Conservation (phyloP, 202 grass and related monocot species). For the Zizania palustris region DNA sequence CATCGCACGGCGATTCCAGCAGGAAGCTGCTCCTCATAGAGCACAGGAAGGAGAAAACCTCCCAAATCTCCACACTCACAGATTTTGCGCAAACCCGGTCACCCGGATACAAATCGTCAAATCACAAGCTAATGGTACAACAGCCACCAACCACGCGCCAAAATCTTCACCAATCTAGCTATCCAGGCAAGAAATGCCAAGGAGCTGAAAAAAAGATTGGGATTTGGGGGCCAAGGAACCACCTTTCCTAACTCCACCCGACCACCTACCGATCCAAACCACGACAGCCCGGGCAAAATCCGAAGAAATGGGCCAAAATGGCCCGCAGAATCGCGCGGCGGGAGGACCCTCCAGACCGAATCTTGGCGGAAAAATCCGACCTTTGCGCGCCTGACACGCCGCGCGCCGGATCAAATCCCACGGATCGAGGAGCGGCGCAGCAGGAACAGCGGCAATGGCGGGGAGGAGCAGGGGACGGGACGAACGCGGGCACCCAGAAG, state of each 20-base stretch:
- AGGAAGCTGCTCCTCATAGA: constrained; percentile 94
- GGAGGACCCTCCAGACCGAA: constrained; percentile 31
- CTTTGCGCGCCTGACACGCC: neutral
- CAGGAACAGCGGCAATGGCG: constrained; percentile 15
- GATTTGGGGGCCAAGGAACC: constrained; percentile 8
- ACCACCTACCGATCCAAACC: constrained; percentile 19
- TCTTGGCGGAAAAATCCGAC: constrained; percentile 33
- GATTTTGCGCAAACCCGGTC: constrained; percentile 38
- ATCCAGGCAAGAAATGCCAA: constrained; percentile 13
- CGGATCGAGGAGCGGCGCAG: constrained; percentile 1
- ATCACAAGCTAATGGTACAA: constrained; percentile 22
- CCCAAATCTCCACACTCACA: constrained; percentile 96
- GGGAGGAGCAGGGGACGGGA: neutral
- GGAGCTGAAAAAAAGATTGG: constrained; percentile 5
- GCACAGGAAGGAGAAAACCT: constrained; percentile 80
- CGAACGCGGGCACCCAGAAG: neutral
- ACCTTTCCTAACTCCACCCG: neutral
- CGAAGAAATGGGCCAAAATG: neutral
- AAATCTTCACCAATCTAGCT: constrained; percentile 22
- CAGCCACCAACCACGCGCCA: constrained; percentile 22
- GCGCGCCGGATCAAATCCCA: constrained; percentile 29
- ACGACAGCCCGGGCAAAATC: constrained; percentile 30
- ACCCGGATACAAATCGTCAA: constrained; percentile 13
- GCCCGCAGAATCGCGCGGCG: constrained; percentile 26
- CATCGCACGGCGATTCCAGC: constrained; percentile 72